These are phyloP conservation scores for Coniophora puteana DNA, from an alignment of 1,284 basidiomycete species.

Conservation along the genomic window DNA sequence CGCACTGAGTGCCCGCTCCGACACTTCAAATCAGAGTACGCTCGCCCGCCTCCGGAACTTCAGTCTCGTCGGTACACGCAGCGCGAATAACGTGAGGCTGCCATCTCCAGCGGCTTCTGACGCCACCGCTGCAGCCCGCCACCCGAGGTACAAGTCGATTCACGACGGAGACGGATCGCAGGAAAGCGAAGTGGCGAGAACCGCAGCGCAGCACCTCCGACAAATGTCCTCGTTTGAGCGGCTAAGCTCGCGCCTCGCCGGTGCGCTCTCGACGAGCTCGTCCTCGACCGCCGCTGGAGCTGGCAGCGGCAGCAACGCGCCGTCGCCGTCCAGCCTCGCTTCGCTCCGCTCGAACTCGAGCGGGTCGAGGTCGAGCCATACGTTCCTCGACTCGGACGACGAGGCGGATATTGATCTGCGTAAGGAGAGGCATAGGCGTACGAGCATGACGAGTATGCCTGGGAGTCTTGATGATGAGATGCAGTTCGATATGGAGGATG, in stretches of 20 bases:
- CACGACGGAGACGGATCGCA: constrained; percentile 12
- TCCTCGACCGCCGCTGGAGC: constrained; percentile 29
- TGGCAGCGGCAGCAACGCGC: constrained; percentile 48
- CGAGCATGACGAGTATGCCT: constrained; percentile 79
- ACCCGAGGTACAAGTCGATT: no score
- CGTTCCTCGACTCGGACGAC: constrained; percentile 55
- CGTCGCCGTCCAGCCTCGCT: constrained; percentile 44
- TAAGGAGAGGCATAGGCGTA: constrained; percentile 41
- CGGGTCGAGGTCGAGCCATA: constrained; percentile 39
- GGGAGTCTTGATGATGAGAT: constrained; percentile 62
- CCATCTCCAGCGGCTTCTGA: constrained; percentile 26
- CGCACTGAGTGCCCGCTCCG: constrained; percentile 87
- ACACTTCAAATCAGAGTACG: constrained; percentile 70
- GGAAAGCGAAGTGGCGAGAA: no score
- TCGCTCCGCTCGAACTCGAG: constrained; percentile 36
- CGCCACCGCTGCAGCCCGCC: constrained; percentile 18
- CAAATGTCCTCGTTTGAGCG: constrained; percentile 74
- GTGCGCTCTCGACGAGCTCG: constrained; percentile 38
- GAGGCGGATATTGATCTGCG: constrained; percentile 42
- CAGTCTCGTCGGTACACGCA: constrained; percentile 59
- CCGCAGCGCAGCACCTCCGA: constrained; percentile 43
- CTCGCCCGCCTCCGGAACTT: constrained; percentile 82
- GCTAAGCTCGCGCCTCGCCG: constrained; percentile 54
- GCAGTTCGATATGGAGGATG: constrained; percentile 51
- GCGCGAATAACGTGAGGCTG: constrained; percentile 25